These are phyloP conservation scores for Coemansia pectinata DNA, from an alignment of 192 early-diverging fungal genomes.

Conservation along the genomic window DNA sequence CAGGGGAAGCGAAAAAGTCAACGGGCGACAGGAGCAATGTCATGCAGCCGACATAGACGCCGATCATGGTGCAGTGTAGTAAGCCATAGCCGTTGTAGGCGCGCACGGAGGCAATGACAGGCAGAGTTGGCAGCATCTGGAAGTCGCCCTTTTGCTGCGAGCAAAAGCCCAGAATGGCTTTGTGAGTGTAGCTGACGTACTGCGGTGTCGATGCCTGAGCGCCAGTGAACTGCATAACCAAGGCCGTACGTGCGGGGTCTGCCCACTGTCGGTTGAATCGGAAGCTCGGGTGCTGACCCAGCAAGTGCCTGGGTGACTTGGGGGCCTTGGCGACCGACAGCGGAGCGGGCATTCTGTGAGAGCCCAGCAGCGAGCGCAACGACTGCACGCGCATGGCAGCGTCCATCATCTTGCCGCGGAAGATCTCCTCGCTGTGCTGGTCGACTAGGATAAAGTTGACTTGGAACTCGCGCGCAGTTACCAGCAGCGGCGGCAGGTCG, in stretches of 20 bases:
- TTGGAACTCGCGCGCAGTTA: constrained; percentile 63
- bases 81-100: constrained; percentile 58
- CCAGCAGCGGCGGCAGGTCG: constrained; percentile 67
- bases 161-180: constrained; percentile 37
- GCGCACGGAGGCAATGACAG: constrained; percentile 52
- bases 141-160: constrained; percentile 55
- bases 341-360: constrained; percentile 57
- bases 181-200: constrained; percentile 51
- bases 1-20: constrained; percentile 62
- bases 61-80: constrained; percentile 55
- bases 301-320: constrained; percentile 60
- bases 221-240: constrained; percentile 57
- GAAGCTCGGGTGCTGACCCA: constrained; percentile 60
- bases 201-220: constrained; percentile 51
- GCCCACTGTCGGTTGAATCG: constrained; percentile 60
- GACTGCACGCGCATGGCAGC: constrained; percentile 58
- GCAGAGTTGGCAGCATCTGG: constrained; percentile 48
- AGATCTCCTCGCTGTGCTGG: constrained; percentile 62
- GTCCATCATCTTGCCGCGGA: constrained; percentile 64
- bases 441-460: constrained; percentile 64
- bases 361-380: constrained; percentile 36
- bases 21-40: constrained; percentile 66
- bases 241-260: constrained; percentile 50
- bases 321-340: constrained; percentile 68
- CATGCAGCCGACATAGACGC: constrained; percentile 59